phyloP scores from a whole-genome alignment of 139 green algal genomes.

The Zygnema cylindricum region DNA sequence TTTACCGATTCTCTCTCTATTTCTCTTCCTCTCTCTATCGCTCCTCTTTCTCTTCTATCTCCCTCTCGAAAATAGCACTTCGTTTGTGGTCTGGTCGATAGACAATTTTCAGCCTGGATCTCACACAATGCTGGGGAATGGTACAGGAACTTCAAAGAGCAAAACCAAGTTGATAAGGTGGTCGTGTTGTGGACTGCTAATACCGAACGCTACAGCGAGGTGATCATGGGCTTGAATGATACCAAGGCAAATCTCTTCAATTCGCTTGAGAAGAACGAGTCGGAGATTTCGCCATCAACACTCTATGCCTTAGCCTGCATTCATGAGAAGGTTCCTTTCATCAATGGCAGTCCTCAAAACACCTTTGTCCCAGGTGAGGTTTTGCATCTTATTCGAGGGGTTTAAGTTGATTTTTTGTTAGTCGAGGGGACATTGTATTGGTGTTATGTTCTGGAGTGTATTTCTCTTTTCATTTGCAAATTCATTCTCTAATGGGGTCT shows the following conservation, averaged over 20 bases:
- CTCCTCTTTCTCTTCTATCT: too few relatives aligned
- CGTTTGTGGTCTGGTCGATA: too few relatives aligned
- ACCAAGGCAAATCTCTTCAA: slow-evolving; percentile 90
- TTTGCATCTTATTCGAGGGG: background rate
- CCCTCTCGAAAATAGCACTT: too few relatives aligned
- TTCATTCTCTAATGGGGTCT: too few relatives aligned
- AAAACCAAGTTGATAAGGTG: slow-evolving; percentile 66
- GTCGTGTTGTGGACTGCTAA: slow-evolving; percentile 99
- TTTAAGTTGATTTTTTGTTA: background rate
- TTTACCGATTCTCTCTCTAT: too few relatives aligned
- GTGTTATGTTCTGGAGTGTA: background rate
- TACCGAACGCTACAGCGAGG: slow-evolving; percentile 94
- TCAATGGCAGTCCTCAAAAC: slow-evolving; percentile 98
- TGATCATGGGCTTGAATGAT: slow-evolving; percentile 93
- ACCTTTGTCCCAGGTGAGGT: slow-evolving; percentile 76
- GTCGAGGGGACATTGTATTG: background rate
- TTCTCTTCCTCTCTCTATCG: too few relatives aligned
- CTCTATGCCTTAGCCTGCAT: slow-evolving; percentile 93
- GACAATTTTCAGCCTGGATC: too few relatives aligned
- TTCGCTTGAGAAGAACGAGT: slow-evolving; percentile 82
- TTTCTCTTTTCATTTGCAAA: background rate
- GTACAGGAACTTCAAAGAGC: slow-evolving; percentile 64
- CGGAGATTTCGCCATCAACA: slow-evolving; percentile 93
- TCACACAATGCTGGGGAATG: too few relatives aligned
- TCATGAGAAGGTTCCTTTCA: slow-evolving; percentile 92